Conservation (phyloP, 139 green algal genomes). For the Chlorella sorokiniana region DNA sequence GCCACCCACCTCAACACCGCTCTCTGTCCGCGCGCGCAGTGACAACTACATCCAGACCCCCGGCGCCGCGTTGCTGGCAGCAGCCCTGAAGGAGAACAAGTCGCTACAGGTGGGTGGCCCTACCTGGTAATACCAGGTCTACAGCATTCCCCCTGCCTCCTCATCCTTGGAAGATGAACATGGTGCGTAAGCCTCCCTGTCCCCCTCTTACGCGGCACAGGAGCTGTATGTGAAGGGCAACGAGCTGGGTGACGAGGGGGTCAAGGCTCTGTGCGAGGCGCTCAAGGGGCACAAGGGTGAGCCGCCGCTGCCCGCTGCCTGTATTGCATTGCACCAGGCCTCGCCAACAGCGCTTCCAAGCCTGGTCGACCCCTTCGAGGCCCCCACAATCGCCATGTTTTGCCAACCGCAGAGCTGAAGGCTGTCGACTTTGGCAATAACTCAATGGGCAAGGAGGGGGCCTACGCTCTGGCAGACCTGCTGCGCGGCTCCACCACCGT, state of each 20-base stretch:
- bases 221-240: slow-evolving; percentile 94
- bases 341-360: neutral
- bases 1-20: neutral
- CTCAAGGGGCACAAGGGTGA: slow-evolving; percentile 50
- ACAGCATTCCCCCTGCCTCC: neutral
- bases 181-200: too few species aligned
- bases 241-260: slow-evolving; percentile 87
- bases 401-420: slow-evolving; percentile 43
- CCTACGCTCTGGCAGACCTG: slow-evolving; percentile 71
- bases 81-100: slow-evolving; percentile 79
- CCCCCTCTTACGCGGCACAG: slow-evolving; percentile 9
- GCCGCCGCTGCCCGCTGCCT: neutral
- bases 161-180: neutral
- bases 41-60: slow-evolving; percentile 83
- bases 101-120: slow-evolving; percentile 43
- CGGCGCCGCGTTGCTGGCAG: slow-evolving; percentile 72
- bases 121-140: too few species aligned
- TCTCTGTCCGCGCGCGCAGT: slow-evolving; percentile 37
- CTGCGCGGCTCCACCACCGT: slow-evolving; percentile 68
- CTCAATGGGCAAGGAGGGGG: slow-evolving; percentile 73
- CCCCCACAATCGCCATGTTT: neutral
- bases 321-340: neutral
- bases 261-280: slow-evolving; percentile 77
- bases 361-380: neutral
- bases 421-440: slow-evolving; percentile 95